Evolutionary conservation across 495 filamentous ascomycete species (phyloP), one percentile per base, ranked within the genome.

Genomic region (Podospora conica): DNA sequence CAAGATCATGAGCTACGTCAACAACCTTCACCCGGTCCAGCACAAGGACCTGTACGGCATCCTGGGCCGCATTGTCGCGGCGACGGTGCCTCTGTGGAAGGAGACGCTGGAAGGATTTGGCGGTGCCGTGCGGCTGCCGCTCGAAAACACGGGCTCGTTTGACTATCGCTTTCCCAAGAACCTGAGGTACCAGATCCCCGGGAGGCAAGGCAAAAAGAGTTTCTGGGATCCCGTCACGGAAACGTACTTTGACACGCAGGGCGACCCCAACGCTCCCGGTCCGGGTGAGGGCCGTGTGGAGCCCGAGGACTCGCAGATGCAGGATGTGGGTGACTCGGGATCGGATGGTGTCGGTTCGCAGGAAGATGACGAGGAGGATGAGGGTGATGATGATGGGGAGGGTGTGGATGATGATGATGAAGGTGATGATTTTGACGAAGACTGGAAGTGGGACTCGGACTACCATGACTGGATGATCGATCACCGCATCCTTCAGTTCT

Each of bases 1-100:
- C 85, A 67, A 87, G 85, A 76, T 92, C 84, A 64, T 85, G 82
- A 68, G 79, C 74, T 88, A 89, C 68, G 84, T 90, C 75, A 89
- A 89, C 66, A 89, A 88, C 65, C 71, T 87, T 0, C 82, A 87
- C 63, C 86, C 87, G 0, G 31, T 28, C 3, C 55, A 78, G 21
- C 76, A 87, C 63, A 58, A 63, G 7, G 56, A 65, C 2, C 76
- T 90, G 6, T 90, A 89, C 68, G 48, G 61, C 10, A 75, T 80
- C 0, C 65, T 89, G 9, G 85, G 85, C 67, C 67, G 80, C 25
- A 68, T 87, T 29, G 76, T 88, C 20, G 58, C 76, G 0, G 72
- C 69, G 22, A 74, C 80, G 1, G 72, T 89, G 8, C 83, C 82
- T 0, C 71, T 84, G 1, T 87, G 84, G 83, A 72, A 87, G 22